Conservation (phyloP, 257 asterid species). For the Dorcoceras hygrometricum region DNA sequence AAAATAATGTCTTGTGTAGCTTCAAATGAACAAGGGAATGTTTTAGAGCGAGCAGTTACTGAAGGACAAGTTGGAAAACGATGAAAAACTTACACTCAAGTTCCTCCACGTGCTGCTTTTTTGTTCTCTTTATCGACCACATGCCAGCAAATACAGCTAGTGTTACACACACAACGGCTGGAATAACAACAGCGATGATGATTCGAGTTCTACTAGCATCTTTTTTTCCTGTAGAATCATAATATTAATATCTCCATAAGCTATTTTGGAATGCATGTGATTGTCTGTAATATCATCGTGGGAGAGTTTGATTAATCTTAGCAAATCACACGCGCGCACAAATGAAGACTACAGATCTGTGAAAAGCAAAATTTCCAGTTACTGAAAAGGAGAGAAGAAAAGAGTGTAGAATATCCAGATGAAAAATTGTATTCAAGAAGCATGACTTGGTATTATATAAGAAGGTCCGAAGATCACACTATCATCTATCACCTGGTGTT, state of each 20-base stretch:
- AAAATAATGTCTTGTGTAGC: conserved; percentile 18
- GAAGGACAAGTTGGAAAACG: neutral
- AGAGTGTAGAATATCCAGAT: no score
- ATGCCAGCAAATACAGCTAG: conserved; percentile 19
- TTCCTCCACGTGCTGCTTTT: neutral
- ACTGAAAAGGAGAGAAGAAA: no score
- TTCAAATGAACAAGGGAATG: neutral
- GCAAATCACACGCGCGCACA: no score
- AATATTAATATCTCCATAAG: no score
- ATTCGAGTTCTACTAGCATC: conserved; percentile 14
- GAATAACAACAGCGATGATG: conserved; percentile 20
- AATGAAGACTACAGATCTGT: no score
- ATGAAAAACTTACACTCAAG: conserved; percentile 2
- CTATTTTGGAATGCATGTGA: no score
- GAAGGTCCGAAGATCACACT: no score
- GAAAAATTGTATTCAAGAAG: neutral
- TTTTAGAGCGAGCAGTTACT: neutral
- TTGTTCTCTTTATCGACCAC: conserved; percentile 20
- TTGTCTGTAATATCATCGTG: no score
- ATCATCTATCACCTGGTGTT: neutral
- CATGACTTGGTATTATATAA: no score
- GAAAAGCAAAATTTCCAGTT: no score
- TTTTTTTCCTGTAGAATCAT: conserved; percentile 18
- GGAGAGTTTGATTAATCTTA: no score
- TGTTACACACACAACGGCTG: conserved; percentile 14